Evolutionary conservation across 805 yeast species (phyloP).

Genomic region (Saccharomycopsis malanga): DNA sequence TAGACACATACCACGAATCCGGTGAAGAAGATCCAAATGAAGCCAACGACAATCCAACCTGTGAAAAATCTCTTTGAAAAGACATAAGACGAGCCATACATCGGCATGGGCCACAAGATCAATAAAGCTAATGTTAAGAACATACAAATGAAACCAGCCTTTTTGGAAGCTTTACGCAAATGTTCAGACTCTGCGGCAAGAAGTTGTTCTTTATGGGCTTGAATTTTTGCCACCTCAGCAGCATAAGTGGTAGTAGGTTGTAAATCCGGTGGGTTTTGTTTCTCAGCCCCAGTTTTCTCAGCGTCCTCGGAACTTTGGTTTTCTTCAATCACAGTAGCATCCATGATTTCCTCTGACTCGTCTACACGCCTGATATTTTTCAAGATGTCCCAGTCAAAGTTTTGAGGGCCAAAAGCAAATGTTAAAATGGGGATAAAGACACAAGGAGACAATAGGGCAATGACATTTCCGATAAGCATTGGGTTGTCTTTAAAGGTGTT

Average conservation of each 20-base stretch:
- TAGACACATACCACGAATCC: slow-evolving; percentile 55
- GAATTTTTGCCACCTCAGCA: slow-evolving; percentile 10
- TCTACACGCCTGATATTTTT: slow-evolving; percentile 59
- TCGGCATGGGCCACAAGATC: slow-evolving; percentile 89
- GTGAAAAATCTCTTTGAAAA: slow-evolving; percentile 74
- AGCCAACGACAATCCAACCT: slow-evolving; percentile 80
- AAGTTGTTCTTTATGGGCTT: slow-evolving; percentile 24
- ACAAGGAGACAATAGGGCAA: slow-evolving; percentile 68
- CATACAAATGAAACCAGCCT: slow-evolving; percentile 54
- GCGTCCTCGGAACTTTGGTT: neutral
- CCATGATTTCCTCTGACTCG: slow-evolving; percentile 57
- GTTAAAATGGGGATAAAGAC: slow-evolving; percentile 63
- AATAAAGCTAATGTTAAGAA: slow-evolving; percentile 56
- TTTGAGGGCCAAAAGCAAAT: slow-evolving; percentile 54
- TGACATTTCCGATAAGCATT: slow-evolving; percentile 84
- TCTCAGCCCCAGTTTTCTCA: slow-evolving; percentile 7
- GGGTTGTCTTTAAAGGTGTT: slow-evolving; percentile 77
- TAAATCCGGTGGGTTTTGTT: neutral
- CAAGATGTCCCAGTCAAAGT: slow-evolving; percentile 65
- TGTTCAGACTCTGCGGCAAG: slow-evolving; percentile 45
- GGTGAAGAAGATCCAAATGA: slow-evolving; percentile 73
- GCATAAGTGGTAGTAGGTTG: slow-evolving; percentile 15
- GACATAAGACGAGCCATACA: slow-evolving; percentile 75
- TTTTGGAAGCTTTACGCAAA: slow-evolving; percentile 50
- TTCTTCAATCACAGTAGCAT: slow-evolving; percentile 32